A percentile compares a stretch with the other conserved stretches of the same genome.
Conservation (phyloP, 306 rosid species). For the Sesbania bispinosa region DNA sequence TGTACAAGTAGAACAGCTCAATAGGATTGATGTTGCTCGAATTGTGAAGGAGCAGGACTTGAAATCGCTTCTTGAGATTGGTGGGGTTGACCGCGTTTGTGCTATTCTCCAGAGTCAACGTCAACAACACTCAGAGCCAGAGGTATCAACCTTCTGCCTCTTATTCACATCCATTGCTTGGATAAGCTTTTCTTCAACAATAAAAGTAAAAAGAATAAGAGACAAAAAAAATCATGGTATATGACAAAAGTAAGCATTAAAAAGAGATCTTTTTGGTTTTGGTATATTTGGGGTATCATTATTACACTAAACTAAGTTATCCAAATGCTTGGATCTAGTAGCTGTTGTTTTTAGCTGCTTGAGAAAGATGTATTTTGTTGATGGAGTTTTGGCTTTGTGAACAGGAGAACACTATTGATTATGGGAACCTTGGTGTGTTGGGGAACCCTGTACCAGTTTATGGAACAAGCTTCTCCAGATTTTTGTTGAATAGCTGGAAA, state of each 20-base stretch:
- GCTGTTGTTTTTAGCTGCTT: neutral
- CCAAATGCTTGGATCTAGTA: neutral
- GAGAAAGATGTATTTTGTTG: neutral
- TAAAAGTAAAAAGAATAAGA: neutral
- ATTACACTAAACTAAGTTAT: too few relatives aligned
- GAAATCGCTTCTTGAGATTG: constrained; percentile 1
- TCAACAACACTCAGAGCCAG: neutral
- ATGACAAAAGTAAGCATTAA: too few relatives aligned
- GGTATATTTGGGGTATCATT: too few relatives aligned
- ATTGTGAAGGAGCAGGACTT: constrained; percentile 41
- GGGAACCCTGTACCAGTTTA: neutral
- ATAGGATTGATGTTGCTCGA: constrained; percentile 1
- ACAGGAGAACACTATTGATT: neutral
- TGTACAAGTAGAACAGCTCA: too few relatives aligned
- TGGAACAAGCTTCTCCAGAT: constrained; percentile 22
- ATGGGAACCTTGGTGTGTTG: neutral
- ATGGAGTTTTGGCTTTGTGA: neutral
- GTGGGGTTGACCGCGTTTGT: constrained; percentile 34
- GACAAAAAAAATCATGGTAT: too few relatives aligned
- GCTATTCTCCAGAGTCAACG: constrained; percentile 12
- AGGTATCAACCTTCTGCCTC: constrained; percentile 46
- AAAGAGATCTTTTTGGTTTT: too few relatives aligned
- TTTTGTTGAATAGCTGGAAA: constrained; percentile 28
- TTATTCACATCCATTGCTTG: too few relatives aligned
- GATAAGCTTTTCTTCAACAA: too few relatives aligned